Percentiles rank a stretch among this genome's conserved stretches.
Conservation (phyloP, 345 rosid species). For the Lepidium didymum region DNA sequence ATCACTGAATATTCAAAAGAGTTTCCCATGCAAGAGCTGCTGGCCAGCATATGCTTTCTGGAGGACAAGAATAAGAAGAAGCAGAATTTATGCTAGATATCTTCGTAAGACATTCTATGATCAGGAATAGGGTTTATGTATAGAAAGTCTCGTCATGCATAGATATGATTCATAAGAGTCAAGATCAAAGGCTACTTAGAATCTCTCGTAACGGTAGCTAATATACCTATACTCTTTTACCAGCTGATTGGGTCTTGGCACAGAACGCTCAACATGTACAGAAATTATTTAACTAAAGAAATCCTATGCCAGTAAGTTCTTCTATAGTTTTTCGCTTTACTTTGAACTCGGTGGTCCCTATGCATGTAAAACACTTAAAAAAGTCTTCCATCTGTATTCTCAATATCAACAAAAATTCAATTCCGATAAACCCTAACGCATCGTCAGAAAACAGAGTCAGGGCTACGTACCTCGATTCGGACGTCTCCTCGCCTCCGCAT, state of each 20-base stretch:
- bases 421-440: conserved; percentile 24
- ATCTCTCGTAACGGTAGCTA: background rate
- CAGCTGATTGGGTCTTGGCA: background rate
- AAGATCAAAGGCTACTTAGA: conserved; percentile 5
- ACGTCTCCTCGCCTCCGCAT: conserved; percentile 37
- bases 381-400: background rate
- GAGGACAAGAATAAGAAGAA: background rate
- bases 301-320: background rate
- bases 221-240: background rate
- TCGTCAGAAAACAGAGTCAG: background rate
- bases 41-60: conserved; percentile 53
- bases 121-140: background rate
- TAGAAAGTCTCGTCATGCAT: background rate
- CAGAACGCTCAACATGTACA: background rate
- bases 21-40: conserved; percentile 49
- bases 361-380: conserved; percentile 5
- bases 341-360: background rate
- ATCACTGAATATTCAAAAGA: conserved; percentile 45
- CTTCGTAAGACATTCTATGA: background rate
- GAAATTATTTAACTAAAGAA: background rate
- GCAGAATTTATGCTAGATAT: conserved; percentile 25
- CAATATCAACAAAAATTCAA: background rate
- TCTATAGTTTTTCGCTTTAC: background rate
- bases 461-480: conserved; percentile 45
- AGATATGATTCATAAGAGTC: background rate